Conservation (phyloP, 2,329 filamentous ascomycete genomes). For the Fusarium chaquense region DNA sequence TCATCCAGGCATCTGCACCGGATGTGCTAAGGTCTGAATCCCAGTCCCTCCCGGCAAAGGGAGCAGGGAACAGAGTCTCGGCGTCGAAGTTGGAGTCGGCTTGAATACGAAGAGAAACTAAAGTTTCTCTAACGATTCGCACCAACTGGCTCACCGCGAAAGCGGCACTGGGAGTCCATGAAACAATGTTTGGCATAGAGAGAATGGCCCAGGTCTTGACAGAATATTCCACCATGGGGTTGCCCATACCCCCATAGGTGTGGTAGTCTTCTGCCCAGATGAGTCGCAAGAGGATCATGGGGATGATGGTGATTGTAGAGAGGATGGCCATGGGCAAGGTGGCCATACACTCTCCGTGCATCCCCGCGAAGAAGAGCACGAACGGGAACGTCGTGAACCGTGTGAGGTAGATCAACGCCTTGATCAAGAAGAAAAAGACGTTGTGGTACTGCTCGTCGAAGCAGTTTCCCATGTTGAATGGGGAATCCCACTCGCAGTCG, state of each 20-base stretch:
- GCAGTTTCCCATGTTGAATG: constrained; percentile 13
- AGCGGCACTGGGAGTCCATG: background rate
- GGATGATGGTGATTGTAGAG: background rate
- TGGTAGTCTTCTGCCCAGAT: constrained; percentile 5
- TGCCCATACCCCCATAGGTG: background rate
- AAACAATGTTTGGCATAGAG: constrained; percentile 8
- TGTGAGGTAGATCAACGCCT: constrained; percentile 5
- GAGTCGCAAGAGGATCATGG: background rate
- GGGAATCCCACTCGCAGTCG: constrained; percentile 22
- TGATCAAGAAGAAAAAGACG: constrained; percentile 14
- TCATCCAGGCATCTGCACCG: constrained; percentile 21
- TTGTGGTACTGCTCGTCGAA: constrained; percentile 27
- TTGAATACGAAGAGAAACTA: constrained; percentile 14
- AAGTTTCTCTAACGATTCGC: background rate
- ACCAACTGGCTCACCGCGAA: constrained; percentile 7
- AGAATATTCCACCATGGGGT: constrained; percentile 4
- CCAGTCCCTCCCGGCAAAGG: background rate
- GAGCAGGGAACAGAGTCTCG: constrained; percentile 2
- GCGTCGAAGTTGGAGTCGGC: constrained; percentile 4
- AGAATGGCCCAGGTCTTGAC: constrained; percentile 13
- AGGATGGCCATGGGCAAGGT: background rate
- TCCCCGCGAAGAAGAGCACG: constrained; percentile 1
- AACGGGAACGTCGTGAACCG: constrained; percentile 7
- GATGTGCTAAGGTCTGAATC: constrained; percentile 2
- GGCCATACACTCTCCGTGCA: background rate